Conservation (phyloP, 306 rosid species). For the Nissolia schottii region DNA sequence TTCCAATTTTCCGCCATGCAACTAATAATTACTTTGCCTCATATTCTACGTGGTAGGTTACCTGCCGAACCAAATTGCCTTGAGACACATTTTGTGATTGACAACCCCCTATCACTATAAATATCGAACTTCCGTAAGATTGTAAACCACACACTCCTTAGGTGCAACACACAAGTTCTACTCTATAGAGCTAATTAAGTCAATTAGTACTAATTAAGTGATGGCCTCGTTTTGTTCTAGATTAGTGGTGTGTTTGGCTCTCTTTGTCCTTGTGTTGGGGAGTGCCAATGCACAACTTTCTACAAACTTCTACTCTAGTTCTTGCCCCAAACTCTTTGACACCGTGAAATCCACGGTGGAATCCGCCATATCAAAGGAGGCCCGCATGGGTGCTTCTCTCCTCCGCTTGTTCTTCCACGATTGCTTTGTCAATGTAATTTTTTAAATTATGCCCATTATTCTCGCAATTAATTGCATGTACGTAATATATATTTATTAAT, state of each 20-base stretch:
- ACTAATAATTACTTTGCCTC: background rate
- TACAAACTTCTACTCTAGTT: conserved; percentile 44
- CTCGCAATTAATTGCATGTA: background rate
- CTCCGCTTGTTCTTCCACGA: conserved; percentile 90
- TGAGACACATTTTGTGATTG: conserved; percentile 16
- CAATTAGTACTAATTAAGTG: background rate
- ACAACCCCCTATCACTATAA: conserved; percentile 4
- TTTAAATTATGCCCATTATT: background rate
- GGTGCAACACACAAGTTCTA: background rate
- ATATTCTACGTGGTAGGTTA: conserved; percentile 53
- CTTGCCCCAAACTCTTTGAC: conserved; percentile 64
- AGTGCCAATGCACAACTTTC: conserved; percentile 66
- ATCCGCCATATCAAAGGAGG: conserved; percentile 58
- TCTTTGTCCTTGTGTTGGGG: conserved; percentile 35
- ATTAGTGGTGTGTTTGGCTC: conserved; percentile 17
- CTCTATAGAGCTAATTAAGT: background rate
- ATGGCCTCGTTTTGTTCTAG: conserved; percentile 33
- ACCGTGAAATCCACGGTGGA: conserved; percentile 51
- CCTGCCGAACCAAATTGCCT: conserved; percentile 38
- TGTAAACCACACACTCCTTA: conserved; percentile 1
- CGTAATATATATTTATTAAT: background rate
- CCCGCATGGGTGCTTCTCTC: conserved; percentile 89
- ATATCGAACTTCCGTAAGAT: conserved; percentile 18
- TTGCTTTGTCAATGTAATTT: conserved; percentile 81
- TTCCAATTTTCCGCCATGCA: conserved; percentile 16